Conservation (phyloP, 768 basidiomycete species). For the Pluteus cervinus region DNA sequence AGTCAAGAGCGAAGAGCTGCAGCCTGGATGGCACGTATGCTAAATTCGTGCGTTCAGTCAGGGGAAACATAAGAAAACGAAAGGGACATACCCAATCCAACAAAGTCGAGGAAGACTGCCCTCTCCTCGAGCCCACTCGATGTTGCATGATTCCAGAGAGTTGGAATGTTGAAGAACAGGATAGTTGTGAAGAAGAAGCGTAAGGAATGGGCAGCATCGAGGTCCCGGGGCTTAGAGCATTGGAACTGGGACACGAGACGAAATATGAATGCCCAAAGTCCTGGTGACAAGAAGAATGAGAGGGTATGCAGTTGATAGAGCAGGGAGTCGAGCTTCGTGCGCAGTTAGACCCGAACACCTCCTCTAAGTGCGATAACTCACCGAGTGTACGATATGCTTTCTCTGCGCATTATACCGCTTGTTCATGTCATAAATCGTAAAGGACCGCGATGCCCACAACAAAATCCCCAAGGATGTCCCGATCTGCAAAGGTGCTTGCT, state of each 20-base stretch:
- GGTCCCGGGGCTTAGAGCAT: constrained; percentile 60
- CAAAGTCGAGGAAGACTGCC: constrained; percentile 68
- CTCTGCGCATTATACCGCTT: constrained; percentile 61
- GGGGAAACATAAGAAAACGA: background rate
- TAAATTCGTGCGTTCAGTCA: constrained; percentile 17
- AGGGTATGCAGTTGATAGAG: constrained; percentile 69
- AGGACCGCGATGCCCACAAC: no score
- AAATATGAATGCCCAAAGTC: constrained; percentile 47
- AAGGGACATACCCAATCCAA: constrained; percentile 61
- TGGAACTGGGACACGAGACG: constrained; percentile 59
- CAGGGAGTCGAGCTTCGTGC: constrained; percentile 63
- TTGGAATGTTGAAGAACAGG: constrained; percentile 50
- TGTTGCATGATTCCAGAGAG: constrained; percentile 56
- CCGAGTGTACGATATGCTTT: constrained; percentile 65
- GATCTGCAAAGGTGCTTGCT: no score
- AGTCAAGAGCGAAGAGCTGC: constrained; percentile 62
- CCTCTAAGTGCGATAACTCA: constrained; percentile 27
- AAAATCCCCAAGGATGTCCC: no score
- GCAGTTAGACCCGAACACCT: no score
- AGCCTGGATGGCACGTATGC: constrained; percentile 58
- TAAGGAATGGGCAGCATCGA: constrained; percentile 59
- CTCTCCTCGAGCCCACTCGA: constrained; percentile 50
- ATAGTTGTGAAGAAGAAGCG: constrained; percentile 62
- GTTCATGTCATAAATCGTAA: constrained; percentile 53
- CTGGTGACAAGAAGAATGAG: constrained; percentile 74